Evolutionary conservation across 768 basidiomycete genomes (phyloP).

Genomic region (Rhizopogon vinicolor): DNA sequence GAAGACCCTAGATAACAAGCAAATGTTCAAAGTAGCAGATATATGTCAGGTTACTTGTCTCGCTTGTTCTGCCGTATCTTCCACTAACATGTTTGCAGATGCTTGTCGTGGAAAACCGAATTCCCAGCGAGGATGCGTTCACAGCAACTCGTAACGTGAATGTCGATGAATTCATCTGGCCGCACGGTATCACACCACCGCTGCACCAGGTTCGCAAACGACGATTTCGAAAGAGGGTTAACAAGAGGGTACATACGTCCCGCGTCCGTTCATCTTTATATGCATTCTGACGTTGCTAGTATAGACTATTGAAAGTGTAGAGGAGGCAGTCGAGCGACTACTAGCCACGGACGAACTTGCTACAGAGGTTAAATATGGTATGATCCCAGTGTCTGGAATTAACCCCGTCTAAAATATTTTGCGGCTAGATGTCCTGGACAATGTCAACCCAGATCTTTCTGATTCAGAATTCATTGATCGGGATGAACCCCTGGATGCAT

Average conservation of each 20-base stretch:
- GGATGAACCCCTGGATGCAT: conserved; percentile 54
- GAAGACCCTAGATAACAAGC: conserved; percentile 93
- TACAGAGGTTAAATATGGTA: conserved; percentile 73
- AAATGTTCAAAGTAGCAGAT: conserved; percentile 98
- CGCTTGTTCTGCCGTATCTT: conserved; percentile 5
- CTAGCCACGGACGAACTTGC: conserved; percentile 78
- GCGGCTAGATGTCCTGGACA: conserved; percentile 73
- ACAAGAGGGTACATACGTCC: conserved; percentile 66
- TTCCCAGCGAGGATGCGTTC: conserved; percentile 65
- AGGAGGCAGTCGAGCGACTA: conserved; percentile 87
- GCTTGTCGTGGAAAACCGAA: conserved; percentile 80
- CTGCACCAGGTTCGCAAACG: conserved; percentile 87
- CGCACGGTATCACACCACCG: conserved; percentile 93
- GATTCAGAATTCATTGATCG: conserved; percentile 84
- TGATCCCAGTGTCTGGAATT: conserved; percentile 9
- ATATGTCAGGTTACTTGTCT: conserved; percentile 78
- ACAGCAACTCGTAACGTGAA: conserved; percentile 68
- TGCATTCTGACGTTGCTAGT: not conserved
- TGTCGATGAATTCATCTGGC: conserved; percentile 96
- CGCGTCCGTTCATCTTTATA: not conserved
- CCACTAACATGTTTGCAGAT: conserved; percentile 49
- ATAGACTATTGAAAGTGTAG: conserved; percentile 91
- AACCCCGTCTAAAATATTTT: not conserved
- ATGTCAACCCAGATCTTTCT: conserved; percentile 86
- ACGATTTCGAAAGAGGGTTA: conserved; percentile 87